Base-by-base conservation (phyloP, 2,329 filamentous ascomycete genomes). In the Pseudogymnoascus sp. region DNA sequence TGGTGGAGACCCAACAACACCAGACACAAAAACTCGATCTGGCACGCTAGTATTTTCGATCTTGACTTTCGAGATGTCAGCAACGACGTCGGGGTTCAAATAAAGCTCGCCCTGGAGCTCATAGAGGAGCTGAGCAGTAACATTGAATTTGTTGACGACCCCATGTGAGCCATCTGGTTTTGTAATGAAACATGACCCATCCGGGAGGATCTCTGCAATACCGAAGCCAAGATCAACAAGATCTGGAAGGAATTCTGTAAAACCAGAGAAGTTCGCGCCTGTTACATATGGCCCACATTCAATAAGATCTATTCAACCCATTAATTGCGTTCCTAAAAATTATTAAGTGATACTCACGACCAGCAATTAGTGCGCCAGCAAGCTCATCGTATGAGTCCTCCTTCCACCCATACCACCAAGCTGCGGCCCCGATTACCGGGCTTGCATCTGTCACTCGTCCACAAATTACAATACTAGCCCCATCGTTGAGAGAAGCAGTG, bases 131-230 rank as follows among this genome's bases (percentile, higher is more conserved):
- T 37, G 34, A 9, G 34, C 34, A 5, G 11, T 11, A 2, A 37
- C 14, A 12, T 37, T 37, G 34, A 37, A 37, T 37, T 37, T 11
- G 14, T 37, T 62, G 2, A 78, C 70, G 11, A 74, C 65, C 0
- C 77, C 78, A 25, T 75, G 74, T 5, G 73, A 76, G 2, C 69
- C 68, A 3, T 74, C 72, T 62, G 79, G 78, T 64, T 80, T 81
- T 1, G 77, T 79, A 40, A 81, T 74, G 7, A 78, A 71, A 40
- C 75, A 77, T 2, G 71, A 71, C 0, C 79, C 79, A 65, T 77
- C 75, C 1, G 61, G 68, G 9, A 73, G 75, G 14, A 82, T 73
- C 60, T 81, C 79, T 1, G 76, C 78, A 65, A 82, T 80, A 0
- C 76, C 77, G 62, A 79, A 80, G 0, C 71, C 72, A 0, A 78